These are phyloP conservation scores for Syzygium malaccense DNA, from an alignment of 441 rosid genomes.

Conservation along the genomic window DNA sequence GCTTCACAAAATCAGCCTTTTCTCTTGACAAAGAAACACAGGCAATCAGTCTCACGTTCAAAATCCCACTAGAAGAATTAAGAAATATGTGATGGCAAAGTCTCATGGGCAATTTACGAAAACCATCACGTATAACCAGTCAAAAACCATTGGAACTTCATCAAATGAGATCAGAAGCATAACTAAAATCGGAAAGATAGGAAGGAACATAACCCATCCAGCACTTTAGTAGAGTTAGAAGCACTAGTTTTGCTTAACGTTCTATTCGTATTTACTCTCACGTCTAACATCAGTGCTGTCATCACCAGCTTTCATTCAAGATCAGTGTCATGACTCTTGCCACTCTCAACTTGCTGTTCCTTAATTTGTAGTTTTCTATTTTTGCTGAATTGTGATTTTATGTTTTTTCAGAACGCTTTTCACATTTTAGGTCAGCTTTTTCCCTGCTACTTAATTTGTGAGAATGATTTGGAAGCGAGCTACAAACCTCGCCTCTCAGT, in stretches of 20 bases:
- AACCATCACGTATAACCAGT: not conserved
- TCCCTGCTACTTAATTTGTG: not conserved
- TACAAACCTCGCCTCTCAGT: slow-evolving; percentile 82
- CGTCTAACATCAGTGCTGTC: not conserved
- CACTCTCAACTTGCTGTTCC: not conserved
- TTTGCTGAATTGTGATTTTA: not conserved
- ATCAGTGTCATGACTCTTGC: not conserved
- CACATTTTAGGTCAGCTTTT: not conserved
- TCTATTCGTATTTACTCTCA: not conserved
- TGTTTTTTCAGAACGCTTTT: not conserved
- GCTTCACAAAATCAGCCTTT: not conserved
- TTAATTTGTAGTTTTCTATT: not conserved
- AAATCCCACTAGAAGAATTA: not conserved
- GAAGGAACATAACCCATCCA: not conserved
- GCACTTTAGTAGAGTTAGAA: not conserved
- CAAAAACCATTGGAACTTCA: not conserved
- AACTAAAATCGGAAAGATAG: not conserved
- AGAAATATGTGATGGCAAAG: not conserved
- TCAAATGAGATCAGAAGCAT: not conserved
- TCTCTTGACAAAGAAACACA: not conserved
- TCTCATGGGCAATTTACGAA: not conserved
- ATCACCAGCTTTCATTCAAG: not conserved
- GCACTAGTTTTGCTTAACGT: not conserved
- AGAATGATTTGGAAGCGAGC: not conserved
- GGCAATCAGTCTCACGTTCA: not conserved